Evolutionary conservation across 768 basidiomycete genomes (phyloP).

Genomic region (Psilocybe subaeruginosa): DNA sequence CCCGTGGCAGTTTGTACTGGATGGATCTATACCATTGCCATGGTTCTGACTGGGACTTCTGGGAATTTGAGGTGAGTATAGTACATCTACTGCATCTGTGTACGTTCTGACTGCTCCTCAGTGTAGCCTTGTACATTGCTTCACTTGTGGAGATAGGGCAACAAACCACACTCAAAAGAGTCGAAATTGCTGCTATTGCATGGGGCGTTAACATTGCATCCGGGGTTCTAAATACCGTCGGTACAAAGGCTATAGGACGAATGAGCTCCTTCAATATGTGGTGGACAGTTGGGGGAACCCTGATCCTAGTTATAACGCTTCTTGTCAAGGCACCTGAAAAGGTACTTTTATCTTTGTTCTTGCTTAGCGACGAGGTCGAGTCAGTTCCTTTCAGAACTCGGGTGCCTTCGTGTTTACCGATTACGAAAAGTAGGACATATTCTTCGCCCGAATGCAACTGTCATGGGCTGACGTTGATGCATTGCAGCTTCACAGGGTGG

Average conservation of each 20-base stretch:
- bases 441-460: neutral
- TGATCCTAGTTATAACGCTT: conserved; percentile 59
- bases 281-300: conserved; percentile 64
- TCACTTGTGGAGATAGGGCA: conserved; percentile 53
- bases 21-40: conserved; percentile 62
- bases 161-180: conserved; percentile 43
- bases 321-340: conserved; percentile 58
- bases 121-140: conserved; percentile 57
- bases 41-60: conserved; percentile 62
- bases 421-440: conserved; percentile 47
- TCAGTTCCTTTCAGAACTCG: conserved; percentile 40
- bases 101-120: conserved; percentile 14
- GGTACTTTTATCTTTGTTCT: conserved; percentile 29
- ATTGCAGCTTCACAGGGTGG: conserved; percentile 56
- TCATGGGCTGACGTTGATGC: neutral
- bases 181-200: conserved; percentile 55
- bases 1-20: conserved; percentile 43
- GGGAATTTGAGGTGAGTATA: conserved; percentile 51
- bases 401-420: conserved; percentile 59
- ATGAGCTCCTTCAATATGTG: conserved; percentile 61
- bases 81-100: neutral
- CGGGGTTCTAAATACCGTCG: conserved; percentile 57
- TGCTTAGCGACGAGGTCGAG: neutral
- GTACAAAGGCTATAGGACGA: conserved; percentile 57
- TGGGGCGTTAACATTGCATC: conserved; percentile 61